phyloP scores from a whole-genome alignment of 129 eudicot species.

The Flaveria brownii region DNA sequence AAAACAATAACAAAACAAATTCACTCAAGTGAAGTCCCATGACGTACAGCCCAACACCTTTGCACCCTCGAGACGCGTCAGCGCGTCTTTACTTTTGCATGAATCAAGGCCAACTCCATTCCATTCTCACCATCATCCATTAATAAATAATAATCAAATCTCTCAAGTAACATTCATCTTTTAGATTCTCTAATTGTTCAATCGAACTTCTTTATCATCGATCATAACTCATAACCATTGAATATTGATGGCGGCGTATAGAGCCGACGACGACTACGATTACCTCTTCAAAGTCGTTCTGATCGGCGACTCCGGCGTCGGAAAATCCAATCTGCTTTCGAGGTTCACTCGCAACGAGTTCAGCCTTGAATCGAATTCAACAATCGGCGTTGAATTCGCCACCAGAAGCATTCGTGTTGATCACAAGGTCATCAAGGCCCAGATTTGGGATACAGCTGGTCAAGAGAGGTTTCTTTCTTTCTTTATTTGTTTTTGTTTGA shows the following conservation, averaged over 20 bases:
- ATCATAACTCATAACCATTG: too few species aligned
- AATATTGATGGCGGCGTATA: constrained; percentile 45
- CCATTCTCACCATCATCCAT: too few species aligned
- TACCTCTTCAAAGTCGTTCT: constrained; percentile 61
- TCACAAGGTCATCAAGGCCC: constrained; percentile 64
- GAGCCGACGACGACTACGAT: constrained; percentile 71
- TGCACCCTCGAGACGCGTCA: too few species aligned
- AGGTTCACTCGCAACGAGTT: constrained; percentile 64
- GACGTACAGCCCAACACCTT: too few species aligned
- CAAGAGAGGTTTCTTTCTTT: constrained; percentile 50
- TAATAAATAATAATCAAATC: too few species aligned
- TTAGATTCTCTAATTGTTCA: too few species aligned
- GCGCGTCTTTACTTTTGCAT: too few species aligned
- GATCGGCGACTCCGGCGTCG: constrained; percentile 73
- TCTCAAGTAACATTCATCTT: too few species aligned
- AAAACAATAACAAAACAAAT: too few species aligned
- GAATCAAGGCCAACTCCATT: too few species aligned
- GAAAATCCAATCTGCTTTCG: constrained; percentile 61
- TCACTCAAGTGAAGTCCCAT: too few species aligned
- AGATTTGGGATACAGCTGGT: constrained; percentile 84
- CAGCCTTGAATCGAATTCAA: constrained; percentile 61
- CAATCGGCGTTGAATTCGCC: constrained; percentile 67
- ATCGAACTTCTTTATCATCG: too few species aligned
- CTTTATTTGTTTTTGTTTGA: neutral
- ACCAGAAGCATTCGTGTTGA: constrained; percentile 64